A percentile compares a stretch with the other conserved stretches of the same genome.
These are phyloP conservation scores for Botryotinia calthae DNA, from an alignment of 2,329 filamentous ascomycete species.

Conservation along the genomic window DNA sequence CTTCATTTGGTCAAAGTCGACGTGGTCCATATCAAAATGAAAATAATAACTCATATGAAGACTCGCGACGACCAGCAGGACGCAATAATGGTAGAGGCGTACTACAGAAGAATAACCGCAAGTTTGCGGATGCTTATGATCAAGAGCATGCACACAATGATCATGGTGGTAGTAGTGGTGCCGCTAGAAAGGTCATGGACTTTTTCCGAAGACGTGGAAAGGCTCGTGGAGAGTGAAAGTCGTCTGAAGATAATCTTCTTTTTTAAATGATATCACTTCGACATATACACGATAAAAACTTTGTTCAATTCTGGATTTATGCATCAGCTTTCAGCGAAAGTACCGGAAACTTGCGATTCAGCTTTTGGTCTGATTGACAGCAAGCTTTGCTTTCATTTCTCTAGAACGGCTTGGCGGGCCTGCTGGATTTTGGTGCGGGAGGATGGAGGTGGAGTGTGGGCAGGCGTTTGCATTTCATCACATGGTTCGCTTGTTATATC, in stretches of 20 bases:
- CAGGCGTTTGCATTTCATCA: conserved; percentile 16
- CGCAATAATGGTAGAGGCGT: conserved; percentile 46
- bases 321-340: conserved; percentile 17
- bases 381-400: conserved; percentile 13
- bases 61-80: conserved; percentile 30
- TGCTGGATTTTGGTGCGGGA: conserved; percentile 14
- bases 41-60: conserved; percentile 29
- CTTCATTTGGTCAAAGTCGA: conserved; percentile 33
- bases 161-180: conserved; percentile 74
- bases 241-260: not conserved
- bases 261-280: conserved; percentile 7
- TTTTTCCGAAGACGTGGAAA: conserved; percentile 89
- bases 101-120: conserved; percentile 80
- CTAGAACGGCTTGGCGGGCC: conserved; percentile 20
- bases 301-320: conserved; percentile 18
- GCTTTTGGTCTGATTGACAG: conserved; percentile 20
- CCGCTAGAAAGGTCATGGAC: conserved; percentile 93
- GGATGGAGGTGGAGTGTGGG: conserved; percentile 7
- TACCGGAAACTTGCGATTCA: conserved; percentile 16
- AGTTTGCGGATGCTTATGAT: conserved; percentile 86
- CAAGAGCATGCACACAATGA: conserved; percentile 66
- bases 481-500: conserved; percentile 15
- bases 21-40: conserved; percentile 26
- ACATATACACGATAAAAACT: conserved; percentile 15
- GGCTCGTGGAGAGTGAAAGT: conserved; percentile 44